Percentiles rank a stretch among this genome's conserved stretches.
phyloP scores from a whole-genome alignment of 352 stramenopile genomes.

The Phytophthora litchii region DNA sequence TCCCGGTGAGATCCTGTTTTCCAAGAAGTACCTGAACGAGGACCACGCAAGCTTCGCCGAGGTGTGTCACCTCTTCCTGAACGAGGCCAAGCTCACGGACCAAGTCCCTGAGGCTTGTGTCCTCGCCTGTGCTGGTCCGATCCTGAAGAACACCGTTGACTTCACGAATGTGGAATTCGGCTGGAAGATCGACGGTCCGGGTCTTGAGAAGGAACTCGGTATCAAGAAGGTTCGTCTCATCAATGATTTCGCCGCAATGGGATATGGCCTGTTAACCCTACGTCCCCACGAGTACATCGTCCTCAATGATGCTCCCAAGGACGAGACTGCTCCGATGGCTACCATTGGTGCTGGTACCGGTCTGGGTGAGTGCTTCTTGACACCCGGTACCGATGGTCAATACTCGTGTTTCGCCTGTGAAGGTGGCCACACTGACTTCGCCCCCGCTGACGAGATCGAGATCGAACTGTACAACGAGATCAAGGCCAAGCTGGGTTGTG shows the following conservation, averaged over 20 bases:
- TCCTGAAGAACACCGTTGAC: constrained; percentile 78
- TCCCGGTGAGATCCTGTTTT: constrained; percentile 77
- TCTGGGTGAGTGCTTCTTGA: constrained; percentile 96
- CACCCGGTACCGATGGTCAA: constrained; percentile 68
- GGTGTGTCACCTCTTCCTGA: constrained; percentile 92
- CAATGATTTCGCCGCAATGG: constrained; percentile 97
- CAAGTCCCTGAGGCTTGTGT: constrained; percentile 65
- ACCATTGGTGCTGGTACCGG: constrained; percentile 96
- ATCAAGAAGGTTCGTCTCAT: constrained; percentile 93
- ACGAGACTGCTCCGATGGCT: constrained; percentile 88
- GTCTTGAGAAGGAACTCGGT: constrained; percentile 70
- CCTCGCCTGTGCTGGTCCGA: constrained; percentile 76
- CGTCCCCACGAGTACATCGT: constrained; percentile 91
- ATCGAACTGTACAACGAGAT: constrained; percentile 84
- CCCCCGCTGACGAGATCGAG: constrained; percentile 87
- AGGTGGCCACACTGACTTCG: constrained; percentile 96
- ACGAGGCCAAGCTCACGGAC: constrained; percentile 84
- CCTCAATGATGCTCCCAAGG: constrained; percentile 72
- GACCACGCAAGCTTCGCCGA: constrained; percentile 77
- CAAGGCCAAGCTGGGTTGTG: constrained; percentile 73
- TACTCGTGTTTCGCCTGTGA: constrained; percentile 94
- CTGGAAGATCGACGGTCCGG: constrained; percentile 86
- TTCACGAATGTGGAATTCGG: constrained; percentile 94
- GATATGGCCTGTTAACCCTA: constrained; percentile 96
- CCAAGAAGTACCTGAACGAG: constrained; percentile 88